Percentiles rank a stretch among this genome's conserved stretches.
phyloP scores from a whole-genome alignment of 441 rosid genomes.

The Omphalea diandra region DNA sequence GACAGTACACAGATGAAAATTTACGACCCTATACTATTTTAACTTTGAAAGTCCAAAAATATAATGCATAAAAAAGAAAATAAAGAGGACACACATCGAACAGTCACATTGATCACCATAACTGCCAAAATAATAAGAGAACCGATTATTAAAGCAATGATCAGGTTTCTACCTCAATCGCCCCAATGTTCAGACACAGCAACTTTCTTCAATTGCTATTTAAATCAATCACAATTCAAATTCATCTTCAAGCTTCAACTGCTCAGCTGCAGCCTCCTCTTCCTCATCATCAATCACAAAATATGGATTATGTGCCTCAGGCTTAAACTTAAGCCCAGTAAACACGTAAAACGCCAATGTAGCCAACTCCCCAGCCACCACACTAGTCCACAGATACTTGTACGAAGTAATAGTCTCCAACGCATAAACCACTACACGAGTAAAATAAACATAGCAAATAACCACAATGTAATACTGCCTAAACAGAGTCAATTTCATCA shows the following conservation, averaged over 20 bases:
- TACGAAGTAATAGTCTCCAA: slow-evolving; percentile 85
- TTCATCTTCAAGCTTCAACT: slow-evolving; percentile 89
- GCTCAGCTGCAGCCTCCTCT: slow-evolving; percentile 97
- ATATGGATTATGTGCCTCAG: slow-evolving; percentile 90
- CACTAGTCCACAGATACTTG: slow-evolving; percentile 77
- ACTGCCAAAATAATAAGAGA: too few relatives aligned
- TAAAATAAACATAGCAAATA: slow-evolving; percentile 89
- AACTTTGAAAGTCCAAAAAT: slow-evolving; percentile 1
- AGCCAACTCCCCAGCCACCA: slow-evolving; percentile 84
- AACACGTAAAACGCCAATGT: slow-evolving; percentile 79
- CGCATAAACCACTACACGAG: slow-evolving; percentile 84
- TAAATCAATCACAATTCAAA: slow-evolving; percentile 58
- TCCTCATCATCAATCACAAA: slow-evolving; percentile 91
- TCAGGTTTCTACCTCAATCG: slow-evolving; percentile 18
- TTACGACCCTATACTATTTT: slow-evolving; percentile 9
- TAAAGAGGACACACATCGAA: background rate
- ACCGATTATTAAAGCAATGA: slow-evolving; percentile 6
- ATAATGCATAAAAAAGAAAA: slow-evolving; percentile 1
- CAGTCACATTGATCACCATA: background rate
- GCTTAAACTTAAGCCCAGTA: slow-evolving; percentile 84
- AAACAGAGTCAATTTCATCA: slow-evolving; percentile 83
- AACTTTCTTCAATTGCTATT: slow-evolving; percentile 1
- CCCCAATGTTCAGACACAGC: background rate
- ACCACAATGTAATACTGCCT: slow-evolving; percentile 96
- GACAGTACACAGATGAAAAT: background rate